Base-by-base conservation (phyloP, 225 moss, liverwort and hornwort species). In the Pleurozium schreberi region DNA sequence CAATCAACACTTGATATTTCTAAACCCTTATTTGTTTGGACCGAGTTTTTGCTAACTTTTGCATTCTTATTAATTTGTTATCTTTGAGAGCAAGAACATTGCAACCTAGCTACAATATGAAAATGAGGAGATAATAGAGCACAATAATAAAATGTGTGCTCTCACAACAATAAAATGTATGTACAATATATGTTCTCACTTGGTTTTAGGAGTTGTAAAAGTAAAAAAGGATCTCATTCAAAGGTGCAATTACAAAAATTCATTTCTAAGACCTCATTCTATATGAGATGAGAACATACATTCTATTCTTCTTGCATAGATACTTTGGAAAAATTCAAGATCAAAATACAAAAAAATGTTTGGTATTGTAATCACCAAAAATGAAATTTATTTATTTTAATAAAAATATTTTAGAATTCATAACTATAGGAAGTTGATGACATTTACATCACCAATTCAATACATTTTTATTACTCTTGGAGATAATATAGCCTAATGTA, bases 401-500 rank as follows among this genome's bases (percentile, higher is more conserved):
- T 28, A 31, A 17, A 45, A 73, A n/a, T 18, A 30, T 10, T 43
- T 16, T 4, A 73, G 30, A 10, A 1, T 30, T 0, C 3, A 18
- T 30, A 74, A 45, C 6, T 74, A 11, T 19, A 11, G 1, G 2
- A 74, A 74, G 18, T 11, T 49, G 4, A 47, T 47, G 11, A 74
- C 1, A 7, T 7, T 47, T 47, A 7, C 11, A 19, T 74, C 31
- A 74, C 11, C 2, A 31, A 7, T 47, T 18, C 0, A 30, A 30
- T 18, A 31, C 11, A 7, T 71, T 17, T 71, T 45, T 26, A 71
- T 17, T 2, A 43, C 17, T 74, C 31, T 31, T 31, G 7, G 11
- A 19, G 19, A 31, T 47, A 47, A 7, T 7, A 30, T 18, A 30
- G 0, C 17, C 4, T 45, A 18, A 1, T 1, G 2, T 9, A 17